Percentiles rank a stretch among this genome's conserved stretches.
Evolutionary conservation across 192 early-diverging fungal species (phyloP).

Genomic region (Paraglomus occultum): DNA sequence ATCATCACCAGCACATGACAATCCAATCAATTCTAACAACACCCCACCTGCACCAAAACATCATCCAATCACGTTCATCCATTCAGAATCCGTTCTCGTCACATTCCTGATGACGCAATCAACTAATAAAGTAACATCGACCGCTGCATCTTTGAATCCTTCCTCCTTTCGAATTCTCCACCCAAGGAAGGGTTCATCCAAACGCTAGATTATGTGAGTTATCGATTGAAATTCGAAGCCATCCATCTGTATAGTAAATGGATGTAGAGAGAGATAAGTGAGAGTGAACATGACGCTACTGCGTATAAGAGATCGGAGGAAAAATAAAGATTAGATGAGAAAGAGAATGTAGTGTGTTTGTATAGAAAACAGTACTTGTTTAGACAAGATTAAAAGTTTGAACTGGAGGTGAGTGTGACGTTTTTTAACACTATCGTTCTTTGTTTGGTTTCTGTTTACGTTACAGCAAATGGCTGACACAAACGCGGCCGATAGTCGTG

Average conservation of each 20-base stretch:
- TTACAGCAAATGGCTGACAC: constrained; percentile 75
- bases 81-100: no score
- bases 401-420: background rate
- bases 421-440: background rate
- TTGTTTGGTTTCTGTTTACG: constrained; percentile 2
- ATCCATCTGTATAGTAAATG: background rate
- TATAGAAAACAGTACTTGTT: background rate
- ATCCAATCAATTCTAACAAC: no score
- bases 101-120: no score
- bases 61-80: no score
- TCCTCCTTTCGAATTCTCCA: constrained; percentile 23
- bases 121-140: no score
- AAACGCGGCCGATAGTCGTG: constrained; percentile 74
- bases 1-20: no score
- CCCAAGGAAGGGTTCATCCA: constrained; percentile 21
- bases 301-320: no score
- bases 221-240: background rate
- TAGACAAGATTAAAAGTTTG: background rate
- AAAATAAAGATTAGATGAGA: no score
- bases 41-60: no score
- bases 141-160: background rate
- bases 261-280: background rate
- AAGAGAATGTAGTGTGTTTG: background rate
- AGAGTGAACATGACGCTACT: no score
- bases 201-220: constrained; percentile 30